Conservation (phyloP, 208 protist genomes). For the Wallacemonas sp. region DNA sequence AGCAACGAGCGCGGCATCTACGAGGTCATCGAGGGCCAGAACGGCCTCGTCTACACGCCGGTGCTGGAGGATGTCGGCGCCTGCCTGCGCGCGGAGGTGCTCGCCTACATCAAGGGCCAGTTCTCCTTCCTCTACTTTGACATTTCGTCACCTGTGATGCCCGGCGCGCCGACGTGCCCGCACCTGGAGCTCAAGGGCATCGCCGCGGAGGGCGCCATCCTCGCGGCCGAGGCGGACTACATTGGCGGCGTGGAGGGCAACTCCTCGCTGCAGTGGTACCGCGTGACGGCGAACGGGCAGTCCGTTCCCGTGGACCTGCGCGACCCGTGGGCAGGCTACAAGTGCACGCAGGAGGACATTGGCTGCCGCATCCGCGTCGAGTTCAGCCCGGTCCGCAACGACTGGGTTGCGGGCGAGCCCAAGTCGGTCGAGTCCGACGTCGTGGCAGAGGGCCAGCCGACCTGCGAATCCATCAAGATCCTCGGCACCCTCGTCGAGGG, state of each 20-base stretch:
- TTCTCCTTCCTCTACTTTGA: conserved; percentile 93
- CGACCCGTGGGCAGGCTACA: conserved; percentile 87
- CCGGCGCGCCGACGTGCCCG: conserved; percentile 77
- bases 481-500: conserved; percentile 86
- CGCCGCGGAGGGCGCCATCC: conserved; percentile 71
- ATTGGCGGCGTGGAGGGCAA: conserved; percentile 86
- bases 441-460: conserved; percentile 66
- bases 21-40: conserved; percentile 89
- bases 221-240: conserved; percentile 86
- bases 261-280: conserved; percentile 86
- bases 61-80: conserved; percentile 74
- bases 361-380: conserved; percentile 84
- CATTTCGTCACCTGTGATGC: conserved; percentile 82
- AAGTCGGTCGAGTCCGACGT: conserved; percentile 65
- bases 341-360: conserved; percentile 75
- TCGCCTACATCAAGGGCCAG: conserved; percentile 87
- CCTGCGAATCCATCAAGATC: conserved; percentile 91
- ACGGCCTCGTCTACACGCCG: conserved; percentile 78
- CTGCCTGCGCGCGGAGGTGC: conserved; percentile 88
- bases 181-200: conserved; percentile 82
- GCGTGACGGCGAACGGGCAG: conserved; percentile 67
- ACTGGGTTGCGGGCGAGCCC: conserved; percentile 89
- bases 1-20: conserved; percentile 71
- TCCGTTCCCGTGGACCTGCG: conserved; percentile 65
- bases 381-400: conserved; percentile 88